phyloP scores from a whole-genome alignment of 2,329 filamentous ascomycete genomes.

The Hypoxylon sp. region DNA sequence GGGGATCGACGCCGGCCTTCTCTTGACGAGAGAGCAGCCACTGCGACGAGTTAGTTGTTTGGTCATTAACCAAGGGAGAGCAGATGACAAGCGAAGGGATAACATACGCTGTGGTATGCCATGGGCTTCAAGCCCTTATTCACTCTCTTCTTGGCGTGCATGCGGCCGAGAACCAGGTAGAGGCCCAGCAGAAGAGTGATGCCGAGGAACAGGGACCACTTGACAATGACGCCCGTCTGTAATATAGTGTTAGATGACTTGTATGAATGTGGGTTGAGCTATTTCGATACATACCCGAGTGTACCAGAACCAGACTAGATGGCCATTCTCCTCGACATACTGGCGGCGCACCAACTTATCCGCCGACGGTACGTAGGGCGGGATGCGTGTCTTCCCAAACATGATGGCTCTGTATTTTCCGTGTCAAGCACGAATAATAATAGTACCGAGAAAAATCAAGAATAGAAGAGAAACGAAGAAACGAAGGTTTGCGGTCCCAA shows the following conservation, averaged over 20 bases:
- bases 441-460: constrained; percentile 6
- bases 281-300: constrained; percentile 49
- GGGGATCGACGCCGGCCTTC: constrained; percentile 64
- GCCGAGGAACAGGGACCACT: constrained; percentile 78
- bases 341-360: constrained; percentile 41
- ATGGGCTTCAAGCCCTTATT: constrained; percentile 76
- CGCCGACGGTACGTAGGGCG: constrained; percentile 27
- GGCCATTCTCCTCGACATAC: constrained; percentile 43
- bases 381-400: constrained; percentile 45
- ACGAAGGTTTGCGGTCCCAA: constrained; percentile 18
- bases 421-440: constrained; percentile 13
- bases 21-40: constrained; percentile 67
- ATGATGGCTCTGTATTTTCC: constrained; percentile 32
- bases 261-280: background rate
- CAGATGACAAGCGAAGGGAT: constrained; percentile 1
- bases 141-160: constrained; percentile 78
- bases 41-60: constrained; percentile 52
- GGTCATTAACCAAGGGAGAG: background rate
- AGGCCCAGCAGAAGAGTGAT: constrained; percentile 71
- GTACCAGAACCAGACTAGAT: constrained; percentile 51
- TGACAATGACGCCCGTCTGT: constrained; percentile 75
- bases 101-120: constrained; percentile 76
- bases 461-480: constrained; percentile 9
- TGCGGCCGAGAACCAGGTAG: constrained; percentile 77
- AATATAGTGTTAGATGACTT: constrained; percentile 20